A percentile compares a stretch with the other conserved stretches of the same genome.
These are phyloP conservation scores for Heimioporus sp. DNA, from an alignment of 768 basidiomycete species.

Conservation along the genomic window DNA sequence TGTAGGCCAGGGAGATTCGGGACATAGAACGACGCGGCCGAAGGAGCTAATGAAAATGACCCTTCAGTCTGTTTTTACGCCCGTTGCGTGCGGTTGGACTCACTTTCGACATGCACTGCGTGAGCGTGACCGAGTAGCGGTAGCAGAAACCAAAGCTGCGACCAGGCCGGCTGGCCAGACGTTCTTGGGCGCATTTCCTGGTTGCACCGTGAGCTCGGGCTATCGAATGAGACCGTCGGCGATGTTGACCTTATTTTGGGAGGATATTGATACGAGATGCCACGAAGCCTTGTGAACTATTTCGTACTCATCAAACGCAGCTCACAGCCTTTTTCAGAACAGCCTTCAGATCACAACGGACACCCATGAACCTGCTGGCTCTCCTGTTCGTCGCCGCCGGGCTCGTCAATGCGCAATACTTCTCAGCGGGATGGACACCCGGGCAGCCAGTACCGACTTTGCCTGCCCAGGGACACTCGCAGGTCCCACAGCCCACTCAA, in stretches of 20 bases:
- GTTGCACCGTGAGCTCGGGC: background rate
- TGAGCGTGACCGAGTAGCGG: slow-evolving; percentile 5
- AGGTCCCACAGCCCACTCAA: slow-evolving; percentile 24
- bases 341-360: too few relatives aligned
- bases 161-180: slow-evolving; percentile 10
- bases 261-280: background rate
- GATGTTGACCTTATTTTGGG: background rate
- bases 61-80: background rate
- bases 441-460: slow-evolving; percentile 55
- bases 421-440: slow-evolving; percentile 80
- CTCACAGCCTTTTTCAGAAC: background rate
- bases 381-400: slow-evolving; percentile 25
- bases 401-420: slow-evolving; percentile 60
- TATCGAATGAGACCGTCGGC: background rate
- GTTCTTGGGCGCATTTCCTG: slow-evolving; percentile 4
- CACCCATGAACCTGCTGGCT: slow-evolving; percentile 49
- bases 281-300: too few relatives aligned
- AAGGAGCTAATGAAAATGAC: slow-evolving; percentile 49
- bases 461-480: slow-evolving; percentile 9
- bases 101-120: slow-evolving; percentile 43
- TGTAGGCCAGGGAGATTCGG: slow-evolving; percentile 72
- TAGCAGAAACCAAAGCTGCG: slow-evolving; percentile 15
- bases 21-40: slow-evolving; percentile 85
- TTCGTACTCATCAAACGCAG: background rate
- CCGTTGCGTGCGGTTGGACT: slow-evolving; percentile 3